Evolutionary conservation across 2,329 filamentous ascomycete genomes (phyloP).

Genomic region (Fusarium buharicum): DNA sequence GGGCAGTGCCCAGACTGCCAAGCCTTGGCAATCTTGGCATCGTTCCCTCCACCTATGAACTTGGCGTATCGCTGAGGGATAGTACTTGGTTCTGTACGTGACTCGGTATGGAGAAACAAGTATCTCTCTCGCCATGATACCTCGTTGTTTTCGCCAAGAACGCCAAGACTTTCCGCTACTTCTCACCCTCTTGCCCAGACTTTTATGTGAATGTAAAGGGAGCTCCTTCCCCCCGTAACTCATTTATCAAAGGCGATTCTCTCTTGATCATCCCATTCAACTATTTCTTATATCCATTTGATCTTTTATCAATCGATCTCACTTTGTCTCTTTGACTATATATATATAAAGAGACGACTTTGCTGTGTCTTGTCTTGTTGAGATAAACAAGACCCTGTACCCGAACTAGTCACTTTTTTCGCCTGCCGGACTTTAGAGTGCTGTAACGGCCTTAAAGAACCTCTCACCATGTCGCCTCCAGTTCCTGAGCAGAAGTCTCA

Average conservation of each 20-base stretch:
- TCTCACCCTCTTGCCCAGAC: conserved; percentile 51
- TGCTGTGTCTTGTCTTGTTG: conserved; percentile 10
- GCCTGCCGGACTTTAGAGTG: conserved; percentile 10
- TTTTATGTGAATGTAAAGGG: conserved; percentile 53
- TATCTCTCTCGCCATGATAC: conserved; percentile 33
- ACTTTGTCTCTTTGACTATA: conserved; percentile 11
- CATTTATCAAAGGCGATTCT: conserved; percentile 38
- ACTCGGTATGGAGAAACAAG: fast-evolving
- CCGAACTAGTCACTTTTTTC: conserved; percentile 26
- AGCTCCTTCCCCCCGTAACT: conserved; percentile 47
- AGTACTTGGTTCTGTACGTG: conserved; percentile 7
- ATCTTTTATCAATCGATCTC: conserved; percentile 1
- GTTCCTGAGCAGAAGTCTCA: conserved; percentile 42
- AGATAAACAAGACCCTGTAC: conserved; percentile 12
- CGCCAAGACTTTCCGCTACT: conserved; percentile 54
- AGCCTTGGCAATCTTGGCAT: conserved; percentile 54
- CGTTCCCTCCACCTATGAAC: conserved; percentile 43
- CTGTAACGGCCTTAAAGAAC: conserved; percentile 38
- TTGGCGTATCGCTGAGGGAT: conserved; percentile 28
- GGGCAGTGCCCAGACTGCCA: conserved; percentile 54
- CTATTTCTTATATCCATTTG: background rate
- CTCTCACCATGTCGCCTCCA: conserved; percentile 49
- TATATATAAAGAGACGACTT: background rate
- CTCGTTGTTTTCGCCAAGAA: conserved; percentile 44
- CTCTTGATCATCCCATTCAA: conserved; percentile 35